phyloP scores from a whole-genome alignment of 148 eudicot species.

The Vaccinium myrtillus region DNA sequence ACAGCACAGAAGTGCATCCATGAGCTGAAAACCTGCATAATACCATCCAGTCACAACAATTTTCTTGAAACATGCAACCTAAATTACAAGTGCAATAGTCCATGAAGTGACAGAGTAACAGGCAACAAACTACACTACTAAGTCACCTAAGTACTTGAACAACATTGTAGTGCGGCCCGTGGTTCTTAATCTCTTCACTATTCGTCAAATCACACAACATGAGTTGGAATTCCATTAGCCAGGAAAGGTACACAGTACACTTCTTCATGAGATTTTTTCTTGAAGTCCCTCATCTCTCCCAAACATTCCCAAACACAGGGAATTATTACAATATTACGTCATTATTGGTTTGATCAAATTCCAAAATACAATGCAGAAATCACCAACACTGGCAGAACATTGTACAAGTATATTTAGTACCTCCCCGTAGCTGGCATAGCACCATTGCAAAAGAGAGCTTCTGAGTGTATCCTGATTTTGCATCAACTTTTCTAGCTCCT shows the following conservation, averaged over 20 bases:
- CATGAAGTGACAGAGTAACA: neutral
- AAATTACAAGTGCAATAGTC: neutral
- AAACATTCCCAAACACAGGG: neutral
- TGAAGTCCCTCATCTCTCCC: neutral
- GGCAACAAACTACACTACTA: neutral
- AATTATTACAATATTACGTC: neutral
- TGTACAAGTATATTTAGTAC: slow-evolving; percentile 34
- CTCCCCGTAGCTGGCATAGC: slow-evolving; percentile 98
- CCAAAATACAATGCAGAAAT: neutral
- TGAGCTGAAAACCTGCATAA: slow-evolving; percentile 64
- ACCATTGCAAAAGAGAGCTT: slow-evolving; percentile 92
- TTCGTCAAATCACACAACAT: neutral
- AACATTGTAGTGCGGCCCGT: neutral
- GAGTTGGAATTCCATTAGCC: slow-evolving; percentile 2
- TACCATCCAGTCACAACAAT: neutral
- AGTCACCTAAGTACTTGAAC: neutral
- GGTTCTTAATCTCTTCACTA: neutral
- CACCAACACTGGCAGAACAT: neutral
- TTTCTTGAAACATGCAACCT: neutral
- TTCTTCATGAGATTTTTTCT: neutral
- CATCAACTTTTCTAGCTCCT: slow-evolving; percentile 75
- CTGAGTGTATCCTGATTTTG: slow-evolving; percentile 82
- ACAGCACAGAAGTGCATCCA: slow-evolving; percentile 97
- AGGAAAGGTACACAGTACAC: neutral
- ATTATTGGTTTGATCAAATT: neutral